Percentiles rank a stretch among this genome's conserved stretches.
These are phyloP conservation scores for Lipomyces starkeyi DNA, from an alignment of 805 yeast species.

Conservation along the genomic window DNA sequence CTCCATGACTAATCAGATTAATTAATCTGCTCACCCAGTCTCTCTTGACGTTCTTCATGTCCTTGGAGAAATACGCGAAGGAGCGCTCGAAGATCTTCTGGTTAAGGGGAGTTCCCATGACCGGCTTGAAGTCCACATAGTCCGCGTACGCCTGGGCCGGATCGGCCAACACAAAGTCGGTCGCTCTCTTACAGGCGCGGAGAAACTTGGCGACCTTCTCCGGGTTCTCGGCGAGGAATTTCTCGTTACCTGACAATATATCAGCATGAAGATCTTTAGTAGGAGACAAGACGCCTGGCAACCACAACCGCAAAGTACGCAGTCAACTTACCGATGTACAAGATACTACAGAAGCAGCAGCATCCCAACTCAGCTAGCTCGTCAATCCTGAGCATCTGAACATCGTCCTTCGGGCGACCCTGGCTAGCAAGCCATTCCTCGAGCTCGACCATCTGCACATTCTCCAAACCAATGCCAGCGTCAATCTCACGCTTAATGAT, in stretches of 20 bases:
- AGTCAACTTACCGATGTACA: conserved; percentile 51
- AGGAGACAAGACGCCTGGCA: too few relatives aligned
- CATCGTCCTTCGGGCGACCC: conserved; percentile 55
- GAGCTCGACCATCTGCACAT: conserved; percentile 64
- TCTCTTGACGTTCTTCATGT: conserved; percentile 59
- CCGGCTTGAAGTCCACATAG: conserved; percentile 56
- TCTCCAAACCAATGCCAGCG: conserved; percentile 65
- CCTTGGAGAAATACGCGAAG: conserved; percentile 60
- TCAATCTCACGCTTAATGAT: conserved; percentile 62
- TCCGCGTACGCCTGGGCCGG: conserved; percentile 57
- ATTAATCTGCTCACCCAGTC: conserved; percentile 51
- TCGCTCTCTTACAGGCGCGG: conserved; percentile 58
- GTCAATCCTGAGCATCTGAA: conserved; percentile 63
- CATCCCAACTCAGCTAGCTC: conserved; percentile 62
- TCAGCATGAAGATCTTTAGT: not conserved
- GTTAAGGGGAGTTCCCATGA: conserved; percentile 51
- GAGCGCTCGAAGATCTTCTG: conserved; percentile 58
- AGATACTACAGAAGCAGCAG: conserved; percentile 63
- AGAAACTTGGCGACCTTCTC: conserved; percentile 54
- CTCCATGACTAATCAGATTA: not conserved
- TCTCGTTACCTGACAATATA: conserved; percentile 49
- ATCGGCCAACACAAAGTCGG: conserved; percentile 53
- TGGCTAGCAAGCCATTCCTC: conserved; percentile 55
- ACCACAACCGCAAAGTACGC: too few relatives aligned
- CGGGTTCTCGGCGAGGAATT: conserved; percentile 55